Conservation (phyloP, 257 asterid genomes). For the Thymus mandschuricus region DNA sequence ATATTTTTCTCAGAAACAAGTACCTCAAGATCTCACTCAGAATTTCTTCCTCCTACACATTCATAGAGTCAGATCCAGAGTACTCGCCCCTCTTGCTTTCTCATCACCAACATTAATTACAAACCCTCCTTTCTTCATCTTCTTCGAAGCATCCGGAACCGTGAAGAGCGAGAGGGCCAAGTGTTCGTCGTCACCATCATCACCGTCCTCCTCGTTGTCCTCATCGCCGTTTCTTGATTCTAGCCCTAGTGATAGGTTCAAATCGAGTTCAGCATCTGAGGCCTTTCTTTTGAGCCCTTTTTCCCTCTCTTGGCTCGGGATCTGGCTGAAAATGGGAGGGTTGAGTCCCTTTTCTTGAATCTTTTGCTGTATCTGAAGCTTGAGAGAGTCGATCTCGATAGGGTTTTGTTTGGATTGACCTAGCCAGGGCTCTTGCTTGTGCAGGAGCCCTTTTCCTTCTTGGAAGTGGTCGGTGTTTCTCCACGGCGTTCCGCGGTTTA, state of each 20-base stretch:
- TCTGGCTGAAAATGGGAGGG: conserved; percentile 1
- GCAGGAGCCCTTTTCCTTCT: conserved; percentile 31
- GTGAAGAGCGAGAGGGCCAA: conserved; percentile 53
- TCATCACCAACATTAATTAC: not conserved
- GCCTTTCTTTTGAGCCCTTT: conserved; percentile 55
- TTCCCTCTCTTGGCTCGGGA: conserved; percentile 14
- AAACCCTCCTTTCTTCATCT: conserved; percentile 43
- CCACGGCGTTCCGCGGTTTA: conserved; percentile 35
- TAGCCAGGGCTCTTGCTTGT: conserved; percentile 28
- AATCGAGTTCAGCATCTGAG: conserved; percentile 39
- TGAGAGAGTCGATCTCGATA: conserved; percentile 31
- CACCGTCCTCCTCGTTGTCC: not conserved
- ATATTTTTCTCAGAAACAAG: conserved; percentile 42
- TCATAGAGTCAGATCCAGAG: conserved; percentile 98
- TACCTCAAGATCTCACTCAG: conserved; percentile 85
- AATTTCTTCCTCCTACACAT: conserved; percentile 45
- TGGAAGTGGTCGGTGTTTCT: conserved; percentile 22
- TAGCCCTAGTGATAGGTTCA: conserved; percentile 63
- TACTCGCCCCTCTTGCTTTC: conserved; percentile 66
- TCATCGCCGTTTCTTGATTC: conserved; percentile 34
- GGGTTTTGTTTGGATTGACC: conserved; percentile 44
- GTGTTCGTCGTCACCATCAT: conserved; percentile 37
- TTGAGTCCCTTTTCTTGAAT: conserved; percentile 22
- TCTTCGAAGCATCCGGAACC: conserved; percentile 13
- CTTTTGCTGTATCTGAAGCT: conserved; percentile 21